Percentiles rank a stretch among this genome's conserved stretches.
These are phyloP conservation scores for Chaetomium olivaceum DNA, from an alignment of 2,329 filamentous ascomycete species.

Conservation along the genomic window DNA sequence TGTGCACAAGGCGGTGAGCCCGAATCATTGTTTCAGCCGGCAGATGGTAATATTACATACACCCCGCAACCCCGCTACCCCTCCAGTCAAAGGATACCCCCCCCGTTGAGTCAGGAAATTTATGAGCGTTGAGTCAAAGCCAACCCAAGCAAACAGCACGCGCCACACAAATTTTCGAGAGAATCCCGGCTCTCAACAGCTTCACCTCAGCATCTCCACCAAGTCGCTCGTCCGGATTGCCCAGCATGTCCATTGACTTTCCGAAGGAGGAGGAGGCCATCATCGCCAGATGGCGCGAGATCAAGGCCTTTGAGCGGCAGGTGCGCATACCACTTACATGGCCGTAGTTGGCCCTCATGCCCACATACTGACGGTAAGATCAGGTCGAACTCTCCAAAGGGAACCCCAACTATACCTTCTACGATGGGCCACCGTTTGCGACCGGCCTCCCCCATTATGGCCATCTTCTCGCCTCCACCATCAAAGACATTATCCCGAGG, in stretches of 20 bases:
- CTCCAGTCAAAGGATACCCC: constrained; percentile 15
- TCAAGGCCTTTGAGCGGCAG: constrained; percentile 86
- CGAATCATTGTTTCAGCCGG: background rate
- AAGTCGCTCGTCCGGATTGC: background rate
- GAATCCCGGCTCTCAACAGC: background rate
- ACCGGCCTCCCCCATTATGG: constrained; percentile 58
- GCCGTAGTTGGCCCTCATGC: background rate
- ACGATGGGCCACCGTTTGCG: constrained; percentile 81
- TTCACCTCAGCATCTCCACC: background rate
- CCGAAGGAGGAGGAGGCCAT: constrained; percentile 85
- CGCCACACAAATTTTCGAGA: background rate
- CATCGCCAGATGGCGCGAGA: constrained; percentile 85
- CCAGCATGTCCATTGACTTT: constrained; percentile 82
- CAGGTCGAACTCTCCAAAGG: constrained; percentile 77
- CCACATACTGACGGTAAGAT: constrained; percentile 5
- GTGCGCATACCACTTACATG: constrained; percentile 44
- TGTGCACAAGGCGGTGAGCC: constrained; percentile 15
- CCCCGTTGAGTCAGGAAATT: constrained; percentile 10
- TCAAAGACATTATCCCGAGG: constrained; percentile 94
- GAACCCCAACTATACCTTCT: constrained; percentile 87
- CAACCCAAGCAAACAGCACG: constrained; percentile 9
- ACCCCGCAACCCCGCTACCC: constrained; percentile 24
- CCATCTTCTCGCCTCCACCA: constrained; percentile 85
- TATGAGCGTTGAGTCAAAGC: constrained; percentile 16
- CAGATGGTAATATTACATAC: constrained; percentile 15